These are phyloP conservation scores for apple (Malus domestica) DNA, from an alignment of 306 rosid species.

Conservation along the genomic window ASM211411v1 NC_041798.1:26452001-26452500, in stretches of 20 bases:
- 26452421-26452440: conserved; percentile 11
- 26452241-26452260: not conserved
- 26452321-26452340: not conserved
- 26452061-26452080: not conserved
- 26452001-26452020: not conserved
- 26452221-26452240: not conserved
- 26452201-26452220: not conserved
- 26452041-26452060: not conserved
- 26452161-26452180: not conserved
- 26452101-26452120: too few relatives aligned
- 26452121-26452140: not conserved
- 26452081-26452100: not conserved
- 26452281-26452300: not conserved
- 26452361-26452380: conserved; percentile 40
- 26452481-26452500: conserved; percentile 40
- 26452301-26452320: not conserved
- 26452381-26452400: conserved; percentile 15
- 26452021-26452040: not conserved
- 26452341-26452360: not conserved
- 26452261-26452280: not conserved
- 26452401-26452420: conserved; percentile 7
- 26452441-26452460: conserved; percentile 39
- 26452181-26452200: not conserved
- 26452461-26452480: conserved; percentile 43
- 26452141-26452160: not conserved